Evolutionary conservation across 495 filamentous ascomycete genomes (phyloP).

Genomic region (Margaritispora aquatica): DNA sequence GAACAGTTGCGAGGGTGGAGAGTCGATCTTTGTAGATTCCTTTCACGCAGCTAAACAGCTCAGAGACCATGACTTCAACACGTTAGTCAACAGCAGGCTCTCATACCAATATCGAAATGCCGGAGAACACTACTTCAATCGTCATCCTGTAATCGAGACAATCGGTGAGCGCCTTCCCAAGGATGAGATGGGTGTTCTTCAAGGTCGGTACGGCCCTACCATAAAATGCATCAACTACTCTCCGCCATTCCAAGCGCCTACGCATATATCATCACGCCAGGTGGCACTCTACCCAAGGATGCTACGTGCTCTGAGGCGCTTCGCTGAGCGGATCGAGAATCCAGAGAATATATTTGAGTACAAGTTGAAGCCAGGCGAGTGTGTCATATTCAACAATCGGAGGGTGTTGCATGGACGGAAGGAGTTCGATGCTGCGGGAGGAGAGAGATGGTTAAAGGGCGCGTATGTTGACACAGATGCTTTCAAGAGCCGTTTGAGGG

Average conservation of each 20-base stretch:
- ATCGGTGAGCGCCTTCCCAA: constrained; percentile 1
- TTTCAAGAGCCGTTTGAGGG: constrained; percentile 45
- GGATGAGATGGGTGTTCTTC: background rate
- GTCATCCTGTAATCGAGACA: constrained; percentile 46
- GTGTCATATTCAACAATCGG: constrained; percentile 81
- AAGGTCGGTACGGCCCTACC: background rate
- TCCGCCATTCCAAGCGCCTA: constrained; percentile 57
- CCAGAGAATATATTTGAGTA: constrained; percentile 54
- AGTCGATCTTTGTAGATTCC: constrained; percentile 75
- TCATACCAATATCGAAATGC: constrained; percentile 65
- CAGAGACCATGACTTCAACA: constrained; percentile 21
- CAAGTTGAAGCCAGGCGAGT: constrained; percentile 70
- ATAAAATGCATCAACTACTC: constrained; percentile 57
- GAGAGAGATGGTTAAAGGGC: constrained; percentile 75
- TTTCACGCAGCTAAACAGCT: constrained; percentile 52
- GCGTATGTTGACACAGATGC: constrained; percentile 74
- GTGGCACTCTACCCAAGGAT: constrained; percentile 15
- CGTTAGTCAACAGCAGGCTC: constrained; percentile 39
- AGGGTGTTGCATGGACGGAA: constrained; percentile 71
- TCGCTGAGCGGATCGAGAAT: constrained; percentile 42
- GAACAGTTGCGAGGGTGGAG: constrained; percentile 68
- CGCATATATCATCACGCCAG: constrained; percentile 22
- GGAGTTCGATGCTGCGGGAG: constrained; percentile 53
- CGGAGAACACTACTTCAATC: constrained; percentile 52
- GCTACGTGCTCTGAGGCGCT: constrained; percentile 36